Evolutionary conservation across 1,284 basidiomycete species (phyloP), one percentile per base, ranked within the genome.

Genomic region (Peniophora sp.): DNA sequence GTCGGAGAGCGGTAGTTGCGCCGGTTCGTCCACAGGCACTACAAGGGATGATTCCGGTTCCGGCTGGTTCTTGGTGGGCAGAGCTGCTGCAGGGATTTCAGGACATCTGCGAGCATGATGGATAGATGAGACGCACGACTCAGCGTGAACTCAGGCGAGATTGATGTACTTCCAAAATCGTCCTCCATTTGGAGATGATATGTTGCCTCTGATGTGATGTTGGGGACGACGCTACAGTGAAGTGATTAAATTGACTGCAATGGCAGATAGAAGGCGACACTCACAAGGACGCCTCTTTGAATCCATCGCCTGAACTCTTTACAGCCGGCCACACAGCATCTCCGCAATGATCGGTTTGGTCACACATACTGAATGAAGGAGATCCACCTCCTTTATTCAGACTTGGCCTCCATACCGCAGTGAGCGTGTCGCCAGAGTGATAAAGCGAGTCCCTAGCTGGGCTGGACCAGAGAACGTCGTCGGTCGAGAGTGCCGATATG

Each of bases 181-280:
- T 73, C 71, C 42, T 66, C 62, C 70, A 78, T 71, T 47, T 61
- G 59, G 15, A 78, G 55, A 52, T 62, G 68, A 55, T 62, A 73
- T 0, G 50, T 44, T 11, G 61, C 57, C 8, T 58, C 54, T 1
- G 59, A 51, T 5, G 62, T 58, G 20, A 68, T 57, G 42, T 67
- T 61, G 12, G 72, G 69, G 8, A 68, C 58, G 11, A 63, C 54
- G 47, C 72, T 74, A 51, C 18, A 45, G 10, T 14, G 8, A 45
- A 15, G n/a, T n/a, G n/a, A n/a, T n/a, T n/a, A n/a, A n/a, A n/a
- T n/a, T n/a, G n/a, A n/a, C n/a, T n/a, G n/a, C n/a, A n/a, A n/a
- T n/a, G n/a, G 10, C 15, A 27, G 24, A 10, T 12, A 34, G 22
- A 24, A 14, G 9, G 32, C 44, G 23, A 42, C 15, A 52, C 62